Evolutionary conservation across 208 protist genomes (phyloP).

Genomic region (Blechomonas ayalai): DNA sequence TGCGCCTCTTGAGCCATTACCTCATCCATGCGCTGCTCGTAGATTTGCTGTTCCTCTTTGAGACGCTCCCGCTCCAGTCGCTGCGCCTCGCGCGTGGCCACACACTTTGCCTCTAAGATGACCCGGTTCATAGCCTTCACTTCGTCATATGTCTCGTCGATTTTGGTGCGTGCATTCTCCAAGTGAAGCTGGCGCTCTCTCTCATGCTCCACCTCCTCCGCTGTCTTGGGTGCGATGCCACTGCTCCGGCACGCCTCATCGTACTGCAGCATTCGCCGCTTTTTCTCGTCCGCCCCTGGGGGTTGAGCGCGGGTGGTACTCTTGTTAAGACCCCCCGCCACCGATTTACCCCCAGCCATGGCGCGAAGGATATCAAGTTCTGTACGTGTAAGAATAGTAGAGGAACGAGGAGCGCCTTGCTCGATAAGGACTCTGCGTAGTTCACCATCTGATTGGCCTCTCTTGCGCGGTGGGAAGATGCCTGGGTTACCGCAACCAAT

Average conservation of each 20-base stretch:
- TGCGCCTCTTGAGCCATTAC: constrained; percentile 83
- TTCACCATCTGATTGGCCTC: constrained; percentile 61
- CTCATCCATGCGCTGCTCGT: constrained; percentile 69
- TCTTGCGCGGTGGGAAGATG: constrained; percentile 68
- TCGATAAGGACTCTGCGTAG: constrained; percentile 72
- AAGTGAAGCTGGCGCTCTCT: constrained; percentile 59
- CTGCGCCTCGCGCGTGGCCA: constrained; percentile 89
- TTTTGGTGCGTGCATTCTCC: constrained; percentile 61
- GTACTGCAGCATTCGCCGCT: constrained; percentile 68
- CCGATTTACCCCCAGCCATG: constrained; percentile 43
- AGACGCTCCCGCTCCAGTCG: constrained; percentile 64
- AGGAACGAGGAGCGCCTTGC: constrained; percentile 60
- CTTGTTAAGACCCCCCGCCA: neutral
- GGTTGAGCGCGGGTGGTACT: constrained; percentile 11
- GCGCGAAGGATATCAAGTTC: constrained; percentile 73
- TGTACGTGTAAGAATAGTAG: constrained; percentile 73
- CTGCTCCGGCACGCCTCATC: constrained; percentile 59
- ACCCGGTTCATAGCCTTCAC: constrained; percentile 92
- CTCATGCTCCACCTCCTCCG: constrained; percentile 78
- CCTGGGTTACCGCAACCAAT: constrained; percentile 12
- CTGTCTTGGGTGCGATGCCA: constrained; percentile 33
- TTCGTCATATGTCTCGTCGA: constrained; percentile 89
- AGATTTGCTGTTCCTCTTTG: constrained; percentile 46
- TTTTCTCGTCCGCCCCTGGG: constrained; percentile 50
- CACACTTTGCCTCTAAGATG: constrained; percentile 86